Base-by-base conservation (phyloP, 768 basidiomycete genomes). In the Amanita jacksonii region DNA sequence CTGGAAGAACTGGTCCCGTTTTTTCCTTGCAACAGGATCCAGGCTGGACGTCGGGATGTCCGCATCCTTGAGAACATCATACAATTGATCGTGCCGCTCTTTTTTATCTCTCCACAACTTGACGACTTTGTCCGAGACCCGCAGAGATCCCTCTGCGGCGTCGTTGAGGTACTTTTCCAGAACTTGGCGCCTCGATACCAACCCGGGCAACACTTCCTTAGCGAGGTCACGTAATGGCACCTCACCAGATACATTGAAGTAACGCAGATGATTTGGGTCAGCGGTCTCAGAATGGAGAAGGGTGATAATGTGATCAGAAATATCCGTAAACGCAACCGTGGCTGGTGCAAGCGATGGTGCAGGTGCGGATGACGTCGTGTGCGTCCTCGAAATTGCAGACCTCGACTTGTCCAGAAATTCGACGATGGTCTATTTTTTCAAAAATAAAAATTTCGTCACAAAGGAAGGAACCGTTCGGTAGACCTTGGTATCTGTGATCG, bases 361-460 rank as follows among this genome's bases (percentile, higher is more conserved):
- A 0, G 89, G 88, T 1, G 81, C 76, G 9, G 64, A 56, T 0
- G 84, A 85, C 2, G 78, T 82, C 4, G 85, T 81, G 51, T 79
- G 73, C 3, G 83, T 81, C 34, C 68, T 74, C 7, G 85, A 85
- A 44, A 69, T 62, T 10, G 74, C 61, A 1, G 79, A 85, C 36
- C 90, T 77, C 10, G 88, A 87, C 58, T 81, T 81, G 64, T 91
- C 89, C 35, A 93, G 68, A 57, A 91, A 87, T 45, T 83, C 77
- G 40, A 85, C 69, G 49, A 90, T 82, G 22, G 72, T 65, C 88
- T 91, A 15, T 41, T 10, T 41, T 41, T n/a, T n/a, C n/a, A n/a
- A n/a, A n/a, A n/a, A n/a, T n/a, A n/a, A n/a, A n/a, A n/a, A n/a
- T n/a, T n/a, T n/a, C n/a, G n/a, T n/a, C n/a, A n/a, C n/a, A n/a